Conservation (phyloP, 2,329 filamentous ascomycete species). For the Tolypocladium tundrense region DNA sequence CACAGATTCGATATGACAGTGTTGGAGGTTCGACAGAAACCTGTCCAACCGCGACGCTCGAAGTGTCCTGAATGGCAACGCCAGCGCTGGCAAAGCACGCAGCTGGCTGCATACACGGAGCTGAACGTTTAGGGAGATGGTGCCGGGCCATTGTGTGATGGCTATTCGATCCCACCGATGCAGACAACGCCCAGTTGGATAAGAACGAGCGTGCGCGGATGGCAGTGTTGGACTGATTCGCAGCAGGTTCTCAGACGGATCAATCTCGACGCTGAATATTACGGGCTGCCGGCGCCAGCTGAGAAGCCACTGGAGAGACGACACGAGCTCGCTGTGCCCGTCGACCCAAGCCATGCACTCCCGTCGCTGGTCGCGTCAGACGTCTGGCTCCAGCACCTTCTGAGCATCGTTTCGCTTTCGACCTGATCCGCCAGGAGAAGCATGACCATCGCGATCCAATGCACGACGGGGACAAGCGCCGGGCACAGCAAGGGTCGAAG, state of each 20-base stretch:
- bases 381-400: not conserved
- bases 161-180: not conserved
- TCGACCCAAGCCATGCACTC: not conserved
- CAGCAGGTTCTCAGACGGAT: not conserved
- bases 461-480: constrained; percentile 1
- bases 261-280: not conserved
- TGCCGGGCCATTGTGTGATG: not conserved
- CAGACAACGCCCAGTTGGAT: not conserved
- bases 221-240: not conserved
- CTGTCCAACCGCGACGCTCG: not conserved
- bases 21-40: not conserved
- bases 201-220: not conserved
- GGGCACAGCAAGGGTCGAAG: not conserved
- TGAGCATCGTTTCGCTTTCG: not conserved
- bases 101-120: not conserved
- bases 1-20: not conserved
- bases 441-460: not conserved
- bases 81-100: not conserved
- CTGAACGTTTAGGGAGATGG: not conserved
- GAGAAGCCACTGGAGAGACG: not conserved
- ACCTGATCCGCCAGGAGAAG: not conserved
- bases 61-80: not conserved
- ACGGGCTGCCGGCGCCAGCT: not conserved
- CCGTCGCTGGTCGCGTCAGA: not conserved
- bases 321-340: not conserved